Evolutionary conservation across 2,329 filamentous ascomycete genomes (phyloP), one percentile per base, ranked within the genome.

Genomic region (Trichophyton benhamiae): DNA sequence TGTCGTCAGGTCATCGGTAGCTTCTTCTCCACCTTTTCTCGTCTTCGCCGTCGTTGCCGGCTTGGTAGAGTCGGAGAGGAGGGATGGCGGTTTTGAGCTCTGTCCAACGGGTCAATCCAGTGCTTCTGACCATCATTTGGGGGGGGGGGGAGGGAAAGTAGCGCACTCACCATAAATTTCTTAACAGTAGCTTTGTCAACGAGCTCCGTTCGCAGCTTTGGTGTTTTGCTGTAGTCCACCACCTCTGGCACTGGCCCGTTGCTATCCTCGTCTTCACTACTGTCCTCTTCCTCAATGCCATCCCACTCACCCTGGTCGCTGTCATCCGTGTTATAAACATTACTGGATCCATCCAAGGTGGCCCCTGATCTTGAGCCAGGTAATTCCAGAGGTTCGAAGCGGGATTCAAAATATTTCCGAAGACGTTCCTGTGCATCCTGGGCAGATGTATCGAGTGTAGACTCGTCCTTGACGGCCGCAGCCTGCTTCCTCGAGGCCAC

Each of bases 361-460:
- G 69, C 65, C 9, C 60, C 48, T 13, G 63, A 46, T 41, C 61
- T 65, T 41, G 63, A 61, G 13, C 58, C 59, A 46, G 73, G 69
- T 2, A 74, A 72, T 46, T 79, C 79, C 44, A 96, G 73, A 7
- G 92, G 90, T 71, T 85, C 83, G 77, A 96, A 97, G 70, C 88
- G 86, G 30, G 89, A 83, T 75, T 96, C 94, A 71, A 97, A 97
- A 71, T 92, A 87, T 67, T 83, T 84, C 62, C 86, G 85, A 69
- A 99, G 89, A 62, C 91, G 82, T 61, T 87, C 89, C 67, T 89
- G 84, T 11, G 87, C 80, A 62, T 85, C 81, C 65, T 82, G 77
- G 46, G 76, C 72, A 0, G 68, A 62, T 25, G 65, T 66, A 33
- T 66, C 63, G 4, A 66, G 63, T 33, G 66, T 62, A 30, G 67